Evolutionary conservation across 2,329 filamentous ascomycete species (phyloP), one percentile per base, ranked within the genome.

Genomic region (Pseudocercospora cruenta): DNA sequence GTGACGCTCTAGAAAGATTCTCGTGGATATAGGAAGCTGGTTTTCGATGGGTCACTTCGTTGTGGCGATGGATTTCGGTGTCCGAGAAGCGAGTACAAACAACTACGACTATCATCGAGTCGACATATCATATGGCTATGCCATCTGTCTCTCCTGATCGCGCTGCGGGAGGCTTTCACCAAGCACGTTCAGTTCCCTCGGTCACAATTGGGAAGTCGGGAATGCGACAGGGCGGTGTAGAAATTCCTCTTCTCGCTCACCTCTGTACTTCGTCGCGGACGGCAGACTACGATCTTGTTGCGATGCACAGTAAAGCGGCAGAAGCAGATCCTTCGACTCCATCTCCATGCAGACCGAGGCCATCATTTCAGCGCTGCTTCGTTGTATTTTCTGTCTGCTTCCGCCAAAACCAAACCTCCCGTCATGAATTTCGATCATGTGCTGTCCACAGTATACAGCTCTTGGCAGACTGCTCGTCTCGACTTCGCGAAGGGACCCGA

Each of bases 1-100:
- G 83, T 84, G 85, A 87, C 82, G 87, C 86, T 86, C 86, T 82
- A 90, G 88, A 90, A 78, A 67, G 82, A 87, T 73, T 77, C 77
- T 80, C 80, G 80, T 79, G 74, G 76, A 77, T 76, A 87, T 89
- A 90, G 88, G 88, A 90, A 91, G 87, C 89, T 84, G 81, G 81
- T 82, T 83, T 83, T 84, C 87, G 87, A 85, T 86, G 87, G 81
- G 87, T 90, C 86, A 82, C 88, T 87, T 90, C 88, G 70, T 89
- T 88, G 88, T 85, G 87, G 87, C 88, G 86, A 89, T 88, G 87
- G 86, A 81, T 82, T 80, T 80, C 83, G 86, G 89, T 90, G 88
- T 89, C 88, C 87, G 89, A 86, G 78, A 85, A 89, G 83, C 86
- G 88, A 88, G 88, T 80, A 88, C 86, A 87, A 84, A 80, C 58